Percentiles rank a stretch among this genome's conserved stretches.
Conservation (phyloP, 2,329 filamentous ascomycete genomes). For the Trichoderma atrobrunneum region DNA sequence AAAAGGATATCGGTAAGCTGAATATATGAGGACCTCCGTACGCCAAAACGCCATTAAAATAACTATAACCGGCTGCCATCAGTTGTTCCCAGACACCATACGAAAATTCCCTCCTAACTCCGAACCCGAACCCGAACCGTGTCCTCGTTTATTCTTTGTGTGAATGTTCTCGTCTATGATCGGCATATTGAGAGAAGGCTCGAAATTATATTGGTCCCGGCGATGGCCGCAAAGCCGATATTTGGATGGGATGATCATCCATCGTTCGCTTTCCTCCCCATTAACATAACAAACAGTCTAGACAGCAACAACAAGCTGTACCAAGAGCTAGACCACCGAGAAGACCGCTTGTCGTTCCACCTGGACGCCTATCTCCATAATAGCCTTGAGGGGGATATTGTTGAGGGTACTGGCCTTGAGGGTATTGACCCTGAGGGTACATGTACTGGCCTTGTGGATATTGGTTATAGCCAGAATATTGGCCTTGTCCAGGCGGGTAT, state of each 20-base stretch:
- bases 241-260: background rate
- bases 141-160: too few species aligned
- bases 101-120: background rate
- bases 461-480: background rate
- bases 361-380: slow-evolving; percentile 31
- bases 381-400: slow-evolving; percentile 31
- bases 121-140: background rate
- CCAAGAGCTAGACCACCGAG: slow-evolving; percentile 49
- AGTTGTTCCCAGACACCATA: background rate
- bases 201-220: background rate
- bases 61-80: background rate
- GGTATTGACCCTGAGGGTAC: background rate
- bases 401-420: slow-evolving; percentile 32
- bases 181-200: background rate
- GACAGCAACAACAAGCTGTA: slow-evolving; percentile 57
- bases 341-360: slow-evolving; percentile 31
- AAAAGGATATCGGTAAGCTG: background rate
- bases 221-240: background rate
- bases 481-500: slow-evolving; percentile 25
- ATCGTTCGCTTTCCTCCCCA: background rate
- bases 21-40: background rate
- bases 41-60: background rate
- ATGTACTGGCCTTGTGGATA: background rate
- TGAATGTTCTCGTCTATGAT: background rate
- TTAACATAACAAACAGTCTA: slow-evolving; percentile 54